Evolutionary conservation across 1,284 basidiomycete genomes (phyloP), one percentile per base, ranked within the genome.

Genomic region (Pulchroboletus neoregius): DNA sequence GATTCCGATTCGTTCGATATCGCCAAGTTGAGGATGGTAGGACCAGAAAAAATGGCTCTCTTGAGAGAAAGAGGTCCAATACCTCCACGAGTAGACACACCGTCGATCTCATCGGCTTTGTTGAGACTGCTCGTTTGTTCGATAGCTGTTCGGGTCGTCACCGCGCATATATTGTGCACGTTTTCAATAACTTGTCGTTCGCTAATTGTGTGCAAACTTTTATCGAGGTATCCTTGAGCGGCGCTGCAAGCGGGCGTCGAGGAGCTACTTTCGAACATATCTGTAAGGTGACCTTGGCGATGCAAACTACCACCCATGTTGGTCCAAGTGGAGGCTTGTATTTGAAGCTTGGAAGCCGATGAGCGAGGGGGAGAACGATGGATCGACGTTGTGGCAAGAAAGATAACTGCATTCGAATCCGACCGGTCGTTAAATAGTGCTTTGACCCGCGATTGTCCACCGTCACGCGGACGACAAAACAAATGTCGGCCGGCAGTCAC

Each of bases 131-230:
- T 11, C 7, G 31, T 23, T 22, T 28, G 30, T 39, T 41, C 13
- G 35, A 30, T 8, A 5, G 3, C 1, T 1, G 8, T 10, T 41
- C 3, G 38, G 5, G 23, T 27, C 13, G 11, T 40, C 35, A 18
- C n/a, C 5, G 31, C 36, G 49, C 52, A 62, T 56, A 49, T 31
- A 62, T 42, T 48, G 38, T 39, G 31, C 7, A 2, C 23, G 13
- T 16, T 13, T 20, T n/a, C 23, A n/a, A 26, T 10, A n/a, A 24
- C 5, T 10, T 4, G 31, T 20, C 20, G 20, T 16, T 34, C 11
- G 12, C 12, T 12, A 4, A n/a, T 39, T 18, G 35, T 5, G 11
- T 2, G 4, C 6, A 9, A 28, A 30, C 10, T 7, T 5, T 22
- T 20, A 4, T 36, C 43, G 18, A 18, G 9, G 10, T n/a, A 15